These are phyloP conservation scores for Coelastrella sp. DNA, from an alignment of 139 green algal species.

Conservation along the genomic window DNA sequence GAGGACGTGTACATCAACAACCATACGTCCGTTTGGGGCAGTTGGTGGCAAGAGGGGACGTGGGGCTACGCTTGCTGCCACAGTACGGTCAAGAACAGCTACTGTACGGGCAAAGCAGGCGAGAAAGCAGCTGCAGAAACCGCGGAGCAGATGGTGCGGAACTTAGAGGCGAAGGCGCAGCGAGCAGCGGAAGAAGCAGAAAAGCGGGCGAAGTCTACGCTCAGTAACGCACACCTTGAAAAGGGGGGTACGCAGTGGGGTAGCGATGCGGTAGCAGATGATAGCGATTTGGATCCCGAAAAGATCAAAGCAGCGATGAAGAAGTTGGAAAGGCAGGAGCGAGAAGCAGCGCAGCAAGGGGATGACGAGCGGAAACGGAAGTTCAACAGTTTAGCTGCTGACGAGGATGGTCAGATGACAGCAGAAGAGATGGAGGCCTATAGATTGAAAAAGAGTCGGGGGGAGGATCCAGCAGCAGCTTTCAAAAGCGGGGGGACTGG, in stretches of 20 bases:
- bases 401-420: constrained; percentile 66
- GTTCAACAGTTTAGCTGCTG: constrained; percentile 83
- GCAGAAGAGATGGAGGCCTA: constrained; percentile 99
- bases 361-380: constrained; percentile 87
- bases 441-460: constrained; percentile 75
- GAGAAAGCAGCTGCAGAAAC: constrained; percentile 56
- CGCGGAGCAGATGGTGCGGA: constrained; percentile 70
- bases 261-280: constrained; percentile 30
- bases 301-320: constrained; percentile 84
- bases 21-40: constrained; percentile 97
- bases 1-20: constrained; percentile 97
- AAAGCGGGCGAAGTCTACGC: constrained; percentile 58
- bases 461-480: constrained; percentile 79
- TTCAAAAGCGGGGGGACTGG: background rate
- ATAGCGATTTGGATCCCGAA: constrained; percentile 62
- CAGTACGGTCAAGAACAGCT: constrained; percentile 88
- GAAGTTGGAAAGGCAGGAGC: constrained; percentile 66
- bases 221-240: constrained; percentile 62
- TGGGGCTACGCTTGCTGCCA: constrained; percentile 99
- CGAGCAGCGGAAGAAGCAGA: constrained; percentile 55
- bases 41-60: constrained; percentile 89
- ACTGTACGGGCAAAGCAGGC: constrained; percentile 84
- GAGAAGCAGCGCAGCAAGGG: constrained; percentile 40
- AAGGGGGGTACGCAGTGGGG: constrained; percentile 44
- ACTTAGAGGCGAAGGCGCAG: constrained; percentile 71